Evolutionary conservation across 1,139 yeast species (phyloP).

Genomic region (Hanseniaspora uvarum): DNA sequence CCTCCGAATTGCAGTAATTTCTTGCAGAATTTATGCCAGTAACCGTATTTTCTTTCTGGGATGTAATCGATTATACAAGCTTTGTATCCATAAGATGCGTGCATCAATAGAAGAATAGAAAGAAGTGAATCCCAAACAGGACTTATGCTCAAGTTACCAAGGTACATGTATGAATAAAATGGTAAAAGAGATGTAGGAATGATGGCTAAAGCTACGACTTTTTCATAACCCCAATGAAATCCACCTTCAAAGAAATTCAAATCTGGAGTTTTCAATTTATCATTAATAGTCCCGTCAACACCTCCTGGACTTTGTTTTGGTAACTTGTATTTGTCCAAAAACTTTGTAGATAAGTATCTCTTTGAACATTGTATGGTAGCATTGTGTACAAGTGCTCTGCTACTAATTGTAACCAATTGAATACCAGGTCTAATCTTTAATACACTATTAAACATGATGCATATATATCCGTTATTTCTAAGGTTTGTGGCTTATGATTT

Average conservation of each 20-base stretch:
- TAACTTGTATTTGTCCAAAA: slow-evolving; percentile 33
- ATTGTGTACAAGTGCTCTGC: slow-evolving; percentile 1
- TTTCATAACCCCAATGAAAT: slow-evolving; percentile 81
- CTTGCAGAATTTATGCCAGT: slow-evolving; percentile 55
- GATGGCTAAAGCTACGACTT: slow-evolving; percentile 52
- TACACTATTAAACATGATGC: not conserved
- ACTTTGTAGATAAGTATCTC: slow-evolving; percentile 30
- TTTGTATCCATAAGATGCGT: slow-evolving; percentile 71
- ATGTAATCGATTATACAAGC: slow-evolving; percentile 84
- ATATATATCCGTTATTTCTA: too few relatives aligned
- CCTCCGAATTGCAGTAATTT: slow-evolving; percentile 61
- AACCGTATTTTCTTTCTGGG: slow-evolving; percentile 73
- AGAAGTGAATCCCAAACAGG: slow-evolving; percentile 66
- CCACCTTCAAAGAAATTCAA: slow-evolving; percentile 63
- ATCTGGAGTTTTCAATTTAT: slow-evolving; percentile 58
- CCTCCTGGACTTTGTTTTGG: slow-evolving; percentile 61
- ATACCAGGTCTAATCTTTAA: not conserved
- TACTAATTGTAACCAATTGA: not conserved
- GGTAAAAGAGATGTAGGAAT: slow-evolving; percentile 72
- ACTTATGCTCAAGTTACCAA: slow-evolving; percentile 36
- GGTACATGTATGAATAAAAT: slow-evolving; percentile 38
- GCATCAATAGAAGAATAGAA: slow-evolving; percentile 54
- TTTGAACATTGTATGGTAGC: not conserved
- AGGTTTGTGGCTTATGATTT: too few relatives aligned
- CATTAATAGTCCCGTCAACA: slow-evolving; percentile 67